Evolutionary conservation across 1,139 yeast species (phyloP).

Genomic region (Sugiyamaella pinicola): DNA sequence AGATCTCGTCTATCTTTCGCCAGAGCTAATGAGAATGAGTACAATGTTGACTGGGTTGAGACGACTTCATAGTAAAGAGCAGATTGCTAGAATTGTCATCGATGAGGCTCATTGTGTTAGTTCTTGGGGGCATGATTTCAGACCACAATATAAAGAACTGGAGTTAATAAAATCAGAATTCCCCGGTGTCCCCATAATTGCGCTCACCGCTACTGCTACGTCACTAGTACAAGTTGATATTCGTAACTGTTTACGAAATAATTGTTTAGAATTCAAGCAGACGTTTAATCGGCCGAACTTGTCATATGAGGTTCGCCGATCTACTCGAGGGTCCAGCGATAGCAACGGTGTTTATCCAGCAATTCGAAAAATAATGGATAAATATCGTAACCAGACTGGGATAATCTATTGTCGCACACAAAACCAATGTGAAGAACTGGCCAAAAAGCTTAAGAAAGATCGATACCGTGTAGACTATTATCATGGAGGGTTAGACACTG

Average conservation of each 20-base stretch:
- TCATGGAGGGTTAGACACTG: conserved; percentile 92
- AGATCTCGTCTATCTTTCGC: conserved; percentile 84
- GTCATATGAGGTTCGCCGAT: conserved; percentile 73
- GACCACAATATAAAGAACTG: conserved; percentile 91
- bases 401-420: conserved; percentile 93
- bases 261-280: conserved; percentile 51
- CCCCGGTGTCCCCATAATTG: conserved; percentile 89
- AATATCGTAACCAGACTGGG: conserved; percentile 69
- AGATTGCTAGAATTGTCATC: conserved; percentile 83
- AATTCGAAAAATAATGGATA: conserved; percentile 56
- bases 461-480: conserved; percentile 76
- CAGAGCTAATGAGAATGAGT: conserved; percentile 52
- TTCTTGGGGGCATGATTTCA: conserved; percentile 98
- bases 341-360: conserved; percentile 52
- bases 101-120: conserved; percentile 99
- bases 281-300: conserved; percentile 91
- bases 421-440: conserved; percentile 80
- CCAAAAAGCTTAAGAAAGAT: conserved; percentile 56
- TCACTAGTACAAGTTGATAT: conserved; percentile 88
- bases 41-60: conserved; percentile 73
- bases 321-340: conserved; percentile 29
- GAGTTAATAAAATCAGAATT: conserved; percentile 69
- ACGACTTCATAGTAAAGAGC: conserved; percentile 54
- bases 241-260: conserved; percentile 38
- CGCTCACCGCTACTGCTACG: conserved; percentile 96